Evolutionary conservation across 305 asterid species (phyloP), one percentile per base, ranked within the genome.

Genomic region (Fraxinus angustifolia): DNA sequence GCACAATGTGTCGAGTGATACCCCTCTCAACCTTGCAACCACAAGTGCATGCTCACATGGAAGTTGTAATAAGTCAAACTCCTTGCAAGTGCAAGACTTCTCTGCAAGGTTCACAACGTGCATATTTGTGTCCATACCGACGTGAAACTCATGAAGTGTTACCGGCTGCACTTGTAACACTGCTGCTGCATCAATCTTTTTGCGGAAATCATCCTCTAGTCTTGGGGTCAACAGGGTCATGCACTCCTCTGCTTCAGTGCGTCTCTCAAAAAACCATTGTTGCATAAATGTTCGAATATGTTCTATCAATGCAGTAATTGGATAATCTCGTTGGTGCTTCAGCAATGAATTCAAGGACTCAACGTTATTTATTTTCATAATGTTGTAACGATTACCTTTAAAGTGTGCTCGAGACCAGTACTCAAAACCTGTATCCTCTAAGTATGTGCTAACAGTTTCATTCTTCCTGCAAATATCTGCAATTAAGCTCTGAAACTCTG

Each of bases 211-310:
- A 14, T 72, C 26, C n/a, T 72, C 76, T 14, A 72, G 45, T 35
- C 14, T 31, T 33, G 76, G 23, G 45, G 42, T 72, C 48, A 72
- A 72, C 42, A 3, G 40, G 11, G 45, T 72, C 45, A 8, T 31
- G 42, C 76, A 72, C 26, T 33, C 40, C 16, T 72, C 42, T 33
- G 40, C 42, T 72, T 33, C 23, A 30, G 23, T 72, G 5, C 76
- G 76, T 30, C 48, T 33, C 45, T 72, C 76, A 16, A 30, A 72
- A 72, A 72, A 72, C 38, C 48, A 72, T 21, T 60, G 71, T 21
- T 60, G 71, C 71, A 60, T 60, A 60, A 60, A 28, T 19, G 71
- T 60, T 60, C 76, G 76, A 30, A 72, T 72, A 14, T 72, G 76
- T 72, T 72, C 76, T 12, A 72, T 33, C 48, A 72, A 72, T 2